Base-by-base conservation (phyloP, 2,329 filamentous ascomycete species). In the Aureobasidium subglaciale region DNA sequence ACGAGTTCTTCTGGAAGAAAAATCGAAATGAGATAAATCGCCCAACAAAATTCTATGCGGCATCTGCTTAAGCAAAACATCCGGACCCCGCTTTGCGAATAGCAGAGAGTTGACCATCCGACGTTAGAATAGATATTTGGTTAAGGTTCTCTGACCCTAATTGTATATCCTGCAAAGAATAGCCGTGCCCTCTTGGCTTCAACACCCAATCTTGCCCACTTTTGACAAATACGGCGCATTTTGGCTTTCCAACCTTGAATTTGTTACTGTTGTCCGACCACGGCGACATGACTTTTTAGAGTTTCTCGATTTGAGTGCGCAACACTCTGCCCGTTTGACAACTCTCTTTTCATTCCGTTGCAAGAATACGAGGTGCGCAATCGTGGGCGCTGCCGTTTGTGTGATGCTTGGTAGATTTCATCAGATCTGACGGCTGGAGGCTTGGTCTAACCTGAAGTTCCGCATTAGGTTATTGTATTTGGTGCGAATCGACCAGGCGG, bases 101-200 rank as follows among this genome's bases (percentile, higher is more conserved):
- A n/a, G n/a, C n/a, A n/a, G n/a, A n/a, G n/a, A 42, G 29, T 43
- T 18, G 22, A 43, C 40, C 40, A 43, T 25, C 4, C 2, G 40
- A 50, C 46, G 46, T 50, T 50, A 11, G 16, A 50, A 48, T 48
- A 48, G 24, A 29, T 49, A n/a, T 18, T 38, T 38, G 24, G 29
- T 18, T 18, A 37, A 37, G 22, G 32, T 50, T 37, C 24, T 16
- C 8, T 30, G 22, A 37, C 30, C 32, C 45, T 37, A 25, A 49
- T 35, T 24, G 18, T 16, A 35, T 35, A 49, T 37, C 22, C 35
- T 22, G 18, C 18, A 25, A 16, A 10, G n/a, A 10, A 20, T 20
- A 15, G n/a, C 22, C 46, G 22, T 50, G 46, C 32, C 22, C 16
- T 20, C 22, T 18, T 11, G 8, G 8, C 6, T 11, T 27, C 5